Conservation (phyloP, 306 rosid genomes). For the Rosa multiflora region DNA sequence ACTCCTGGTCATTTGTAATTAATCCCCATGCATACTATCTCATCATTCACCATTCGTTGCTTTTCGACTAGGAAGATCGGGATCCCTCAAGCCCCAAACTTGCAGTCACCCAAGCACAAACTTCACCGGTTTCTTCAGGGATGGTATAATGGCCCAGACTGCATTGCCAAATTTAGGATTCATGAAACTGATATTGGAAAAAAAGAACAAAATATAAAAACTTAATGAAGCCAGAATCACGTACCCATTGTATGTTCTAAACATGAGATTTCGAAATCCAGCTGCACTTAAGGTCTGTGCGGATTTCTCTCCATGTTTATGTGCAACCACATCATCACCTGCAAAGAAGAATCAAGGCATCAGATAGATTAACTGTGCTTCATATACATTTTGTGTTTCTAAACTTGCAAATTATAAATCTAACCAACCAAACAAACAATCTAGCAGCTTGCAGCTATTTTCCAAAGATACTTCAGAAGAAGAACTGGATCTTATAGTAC, state of each 20-base stretch:
- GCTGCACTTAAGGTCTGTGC: constrained; percentile 68
- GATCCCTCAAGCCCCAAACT: constrained; percentile 71
- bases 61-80: constrained; percentile 41
- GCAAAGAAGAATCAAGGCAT: constrained; percentile 26
- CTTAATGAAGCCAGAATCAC: constrained; percentile 15
- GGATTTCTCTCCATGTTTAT: constrained; percentile 71
- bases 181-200: constrained; percentile 11
- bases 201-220: constrained; percentile 1
- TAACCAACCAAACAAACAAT: neutral
- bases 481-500: constrained; percentile 14
- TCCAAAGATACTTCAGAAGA: neutral
- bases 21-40: constrained; percentile 13
- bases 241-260: constrained; percentile 80
- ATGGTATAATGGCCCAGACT: constrained; percentile 92
- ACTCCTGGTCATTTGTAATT: constrained; percentile 10
- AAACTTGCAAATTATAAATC: neutral
- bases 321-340: constrained; percentile 88
- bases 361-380: neutral
- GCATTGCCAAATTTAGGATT: constrained; percentile 29
- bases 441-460: constrained; percentile 6
- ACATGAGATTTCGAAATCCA: constrained; percentile 78
- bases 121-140: constrained; percentile 89
- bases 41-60: neutral
- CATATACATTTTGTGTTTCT: neutral
- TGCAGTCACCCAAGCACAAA: constrained; percentile 79